Evolutionary conservation across 331 rosid species (phyloP).

Genomic region (Erythrophleum ivorense): DNA sequence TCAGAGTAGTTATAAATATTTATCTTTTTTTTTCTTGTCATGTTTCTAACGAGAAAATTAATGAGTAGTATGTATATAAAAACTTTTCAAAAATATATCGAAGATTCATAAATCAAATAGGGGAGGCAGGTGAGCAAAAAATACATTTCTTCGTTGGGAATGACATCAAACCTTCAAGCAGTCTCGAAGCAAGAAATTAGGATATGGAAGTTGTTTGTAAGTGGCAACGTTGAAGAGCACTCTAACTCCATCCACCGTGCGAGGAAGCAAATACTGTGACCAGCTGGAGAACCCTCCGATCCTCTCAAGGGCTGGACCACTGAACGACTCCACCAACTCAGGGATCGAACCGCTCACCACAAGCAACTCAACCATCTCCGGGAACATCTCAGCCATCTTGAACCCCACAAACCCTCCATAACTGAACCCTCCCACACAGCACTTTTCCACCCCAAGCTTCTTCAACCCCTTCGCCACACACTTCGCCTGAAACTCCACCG

Average conservation of each 20-base stretch:
- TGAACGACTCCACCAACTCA: not conserved
- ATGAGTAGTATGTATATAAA: too few relatives aligned
- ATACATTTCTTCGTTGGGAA: too few relatives aligned
- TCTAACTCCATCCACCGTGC: not conserved
- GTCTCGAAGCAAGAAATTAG: not conserved
- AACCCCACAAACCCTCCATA: not conserved
- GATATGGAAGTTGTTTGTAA: not conserved
- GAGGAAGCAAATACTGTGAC: not conserved
- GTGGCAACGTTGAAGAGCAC: not conserved
- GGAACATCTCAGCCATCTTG: constrained; percentile 8
- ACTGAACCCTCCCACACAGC: not conserved
- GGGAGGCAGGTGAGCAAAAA: too few relatives aligned
- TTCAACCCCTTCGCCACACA: not conserved
- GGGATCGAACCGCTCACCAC: not conserved
- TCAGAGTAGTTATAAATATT: too few relatives aligned
- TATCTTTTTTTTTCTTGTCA: too few relatives aligned
- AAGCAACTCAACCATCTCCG: not conserved
- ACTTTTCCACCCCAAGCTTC: not conserved
- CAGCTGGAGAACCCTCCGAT: not conserved
- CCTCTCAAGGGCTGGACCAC: not conserved
- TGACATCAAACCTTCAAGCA: not conserved
- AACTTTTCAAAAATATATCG: too few relatives aligned
- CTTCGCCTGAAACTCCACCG: not conserved
- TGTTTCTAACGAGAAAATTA: too few relatives aligned
- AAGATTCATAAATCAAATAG: too few relatives aligned